Conservation (phyloP, 129 eudicot species). For the Artemisia tridentata region DNA sequence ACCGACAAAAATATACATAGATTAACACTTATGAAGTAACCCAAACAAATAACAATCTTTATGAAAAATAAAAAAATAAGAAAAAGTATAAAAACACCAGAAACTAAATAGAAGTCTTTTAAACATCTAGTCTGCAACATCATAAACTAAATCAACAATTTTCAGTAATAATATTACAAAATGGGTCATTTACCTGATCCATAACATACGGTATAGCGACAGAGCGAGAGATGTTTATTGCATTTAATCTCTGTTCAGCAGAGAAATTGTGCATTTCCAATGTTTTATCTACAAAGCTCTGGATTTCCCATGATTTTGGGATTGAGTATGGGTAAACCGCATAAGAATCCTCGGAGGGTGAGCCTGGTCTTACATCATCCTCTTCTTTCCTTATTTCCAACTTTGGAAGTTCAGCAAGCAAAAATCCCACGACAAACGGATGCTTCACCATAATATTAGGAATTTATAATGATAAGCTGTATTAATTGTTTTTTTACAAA, state of each 20-base stretch:
- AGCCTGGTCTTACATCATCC: conserved; percentile 39
- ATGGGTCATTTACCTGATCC: conserved; percentile 79
- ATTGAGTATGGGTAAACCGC: conserved; percentile 51
- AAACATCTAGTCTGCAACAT: not conserved
- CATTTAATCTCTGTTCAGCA: conserved; percentile 76
- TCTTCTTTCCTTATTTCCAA: conserved; percentile 39
- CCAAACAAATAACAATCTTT: too few species aligned
- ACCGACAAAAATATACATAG: too few species aligned
- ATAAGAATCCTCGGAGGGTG: conserved; percentile 46
- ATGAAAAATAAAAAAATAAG: too few species aligned
- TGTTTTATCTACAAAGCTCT: conserved; percentile 43
- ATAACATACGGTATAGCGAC: conserved; percentile 95
- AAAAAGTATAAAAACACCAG: too few species aligned
- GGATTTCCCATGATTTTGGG: conserved; percentile 55
- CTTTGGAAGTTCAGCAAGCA: conserved; percentile 90
- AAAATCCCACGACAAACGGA: conserved; percentile 94
- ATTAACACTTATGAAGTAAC: too few species aligned
- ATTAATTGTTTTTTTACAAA: too few species aligned
- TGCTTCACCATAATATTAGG: conserved; percentile 92
- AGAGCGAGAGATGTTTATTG: conserved; percentile 79
- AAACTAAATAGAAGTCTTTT: not conserved
- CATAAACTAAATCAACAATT: not conserved
- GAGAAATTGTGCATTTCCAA: conserved; percentile 53
- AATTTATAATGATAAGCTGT: too few species aligned
- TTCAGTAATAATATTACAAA: not conserved